phyloP scores from a whole-genome alignment of 345 rosid genomes.

The Melastoma malabathricum region DNA sequence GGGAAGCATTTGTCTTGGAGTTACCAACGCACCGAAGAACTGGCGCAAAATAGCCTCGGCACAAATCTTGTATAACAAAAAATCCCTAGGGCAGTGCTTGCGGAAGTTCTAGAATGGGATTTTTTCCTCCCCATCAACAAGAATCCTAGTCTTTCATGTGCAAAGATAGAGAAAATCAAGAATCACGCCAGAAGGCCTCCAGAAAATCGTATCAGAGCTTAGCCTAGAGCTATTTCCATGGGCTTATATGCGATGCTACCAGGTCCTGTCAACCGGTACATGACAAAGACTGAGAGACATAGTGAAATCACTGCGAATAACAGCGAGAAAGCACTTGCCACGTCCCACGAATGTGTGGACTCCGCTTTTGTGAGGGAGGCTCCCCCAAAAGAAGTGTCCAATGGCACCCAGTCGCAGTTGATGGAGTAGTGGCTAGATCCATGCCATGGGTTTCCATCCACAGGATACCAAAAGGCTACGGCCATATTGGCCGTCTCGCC shows the following conservation, averaged over 20 bases:
- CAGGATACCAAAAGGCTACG: conserved; percentile 92
- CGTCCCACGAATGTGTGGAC: conserved; percentile 29
- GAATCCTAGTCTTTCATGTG: no score
- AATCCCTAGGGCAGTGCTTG: no score
- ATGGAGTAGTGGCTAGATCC: conserved; percentile 79
- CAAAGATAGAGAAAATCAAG: no score
- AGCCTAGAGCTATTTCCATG: conserved; percentile 1
- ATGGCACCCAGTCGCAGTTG: conserved; percentile 65
- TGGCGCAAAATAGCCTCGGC: no score
- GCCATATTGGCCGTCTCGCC: conserved; percentile 63
- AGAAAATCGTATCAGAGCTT: neutral
- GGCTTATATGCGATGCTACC: conserved; percentile 1
- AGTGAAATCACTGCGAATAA: conserved; percentile 48
- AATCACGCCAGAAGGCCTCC: neutral
- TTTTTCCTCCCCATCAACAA: no score
- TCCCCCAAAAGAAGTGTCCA: conserved; percentile 44
- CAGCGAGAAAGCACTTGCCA: conserved; percentile 47
- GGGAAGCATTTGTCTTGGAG: no score
- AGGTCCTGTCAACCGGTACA: conserved; percentile 29
- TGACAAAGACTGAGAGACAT: conserved; percentile 48
- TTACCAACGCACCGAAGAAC: no score
- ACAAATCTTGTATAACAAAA: no score
- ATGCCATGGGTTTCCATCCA: conserved; percentile 63
- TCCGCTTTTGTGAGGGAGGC: conserved; percentile 17
- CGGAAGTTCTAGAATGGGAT: no score